Percentiles rank a stretch among this genome's conserved stretches.
Evolutionary conservation across 2,329 filamentous ascomycete genomes (phyloP).

Genomic region (Penicillium corylophilum): DNA sequence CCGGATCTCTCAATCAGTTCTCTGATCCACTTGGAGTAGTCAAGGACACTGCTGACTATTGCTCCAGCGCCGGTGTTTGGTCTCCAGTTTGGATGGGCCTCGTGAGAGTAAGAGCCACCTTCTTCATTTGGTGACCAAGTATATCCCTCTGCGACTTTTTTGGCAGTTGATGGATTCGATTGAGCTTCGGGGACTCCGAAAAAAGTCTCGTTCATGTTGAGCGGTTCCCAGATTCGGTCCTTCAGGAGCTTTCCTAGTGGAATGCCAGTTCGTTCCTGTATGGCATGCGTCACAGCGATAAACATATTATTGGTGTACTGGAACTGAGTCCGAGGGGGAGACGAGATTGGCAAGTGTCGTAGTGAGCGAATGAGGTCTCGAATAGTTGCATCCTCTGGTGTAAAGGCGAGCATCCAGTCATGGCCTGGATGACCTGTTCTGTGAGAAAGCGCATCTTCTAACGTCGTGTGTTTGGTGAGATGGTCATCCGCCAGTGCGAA

Average conservation of each 20-base stretch:
- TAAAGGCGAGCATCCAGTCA: slow-evolving; percentile 1
- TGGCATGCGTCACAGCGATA: slow-evolving; percentile 19
- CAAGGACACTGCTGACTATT: slow-evolving; percentile 28
- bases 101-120: slow-evolving; percentile 10
- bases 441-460: slow-evolving; percentile 38
- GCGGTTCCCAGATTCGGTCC: slow-evolving; percentile 23
- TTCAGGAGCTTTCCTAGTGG: slow-evolving; percentile 15
- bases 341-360: slow-evolving; percentile 20
- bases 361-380: slow-evolving; percentile 20
- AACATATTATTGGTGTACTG: slow-evolving; percentile 28
- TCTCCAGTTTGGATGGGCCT: slow-evolving; percentile 17
- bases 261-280: slow-evolving; percentile 15
- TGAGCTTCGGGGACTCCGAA: slow-evolving; percentile 18
- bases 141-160: slow-evolving; percentile 20
- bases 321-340: slow-evolving; percentile 19
- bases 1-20: slow-evolving; percentile 18
- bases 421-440: slow-evolving; percentile 31
- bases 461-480: slow-evolving; percentile 28
- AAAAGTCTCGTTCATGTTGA: slow-evolving; percentile 26
- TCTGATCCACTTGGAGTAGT: slow-evolving; percentile 27
- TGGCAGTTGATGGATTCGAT: neutral
- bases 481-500: slow-evolving; percentile 31
- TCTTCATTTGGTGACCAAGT: slow-evolving; percentile 16
- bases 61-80: slow-evolving; percentile 21
- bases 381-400: slow-evolving; percentile 4